phyloP scores from a whole-genome alignment of 345 rosid species.

The Mercurialis annua region DNA sequence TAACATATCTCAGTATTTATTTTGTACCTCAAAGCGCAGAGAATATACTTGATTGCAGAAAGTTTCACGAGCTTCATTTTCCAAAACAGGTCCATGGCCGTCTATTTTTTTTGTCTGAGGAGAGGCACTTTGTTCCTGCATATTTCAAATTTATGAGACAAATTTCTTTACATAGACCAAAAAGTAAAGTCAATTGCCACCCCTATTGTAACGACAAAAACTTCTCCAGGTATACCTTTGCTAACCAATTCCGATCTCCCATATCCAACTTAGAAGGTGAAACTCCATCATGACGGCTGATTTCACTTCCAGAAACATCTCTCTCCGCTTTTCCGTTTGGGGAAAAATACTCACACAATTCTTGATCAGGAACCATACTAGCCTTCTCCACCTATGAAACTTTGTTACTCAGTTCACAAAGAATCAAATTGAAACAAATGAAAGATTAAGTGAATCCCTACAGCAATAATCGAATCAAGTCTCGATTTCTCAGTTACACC shows the following conservation, averaged over 20 bases:
- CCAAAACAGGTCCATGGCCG: constrained; percentile 29
- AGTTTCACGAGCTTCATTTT: constrained; percentile 32
- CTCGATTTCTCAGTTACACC: constrained; percentile 20
- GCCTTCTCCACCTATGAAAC: constrained; percentile 34
- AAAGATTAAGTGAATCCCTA: neutral
- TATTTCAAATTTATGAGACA: constrained; percentile 11
- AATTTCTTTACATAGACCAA: constrained; percentile 8
- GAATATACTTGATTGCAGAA: constrained; percentile 36
- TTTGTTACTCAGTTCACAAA: constrained; percentile 3
- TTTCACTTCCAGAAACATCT: constrained; percentile 20
- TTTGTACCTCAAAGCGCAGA: constrained; percentile 78
- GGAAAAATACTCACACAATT: constrained; percentile 19
- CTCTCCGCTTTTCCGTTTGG: constrained; percentile 23
- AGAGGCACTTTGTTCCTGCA: constrained; percentile 34
- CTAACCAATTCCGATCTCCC: constrained; percentile 26
- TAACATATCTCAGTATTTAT: neutral
- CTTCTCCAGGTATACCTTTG: constrained; percentile 32
- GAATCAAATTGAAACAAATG: constrained; percentile 9
- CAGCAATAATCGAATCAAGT: neutral
- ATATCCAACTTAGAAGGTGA: constrained; percentile 26
- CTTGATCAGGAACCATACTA: constrained; percentile 27
- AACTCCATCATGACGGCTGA: constrained; percentile 20
- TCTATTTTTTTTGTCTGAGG: constrained; percentile 20
- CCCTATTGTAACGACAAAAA: neutral
- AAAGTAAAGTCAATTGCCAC: constrained; percentile 9